These are phyloP conservation scores for Lactarius hengduanensis DNA, from an alignment of 768 basidiomycete species.

Conservation along the genomic window DNA sequence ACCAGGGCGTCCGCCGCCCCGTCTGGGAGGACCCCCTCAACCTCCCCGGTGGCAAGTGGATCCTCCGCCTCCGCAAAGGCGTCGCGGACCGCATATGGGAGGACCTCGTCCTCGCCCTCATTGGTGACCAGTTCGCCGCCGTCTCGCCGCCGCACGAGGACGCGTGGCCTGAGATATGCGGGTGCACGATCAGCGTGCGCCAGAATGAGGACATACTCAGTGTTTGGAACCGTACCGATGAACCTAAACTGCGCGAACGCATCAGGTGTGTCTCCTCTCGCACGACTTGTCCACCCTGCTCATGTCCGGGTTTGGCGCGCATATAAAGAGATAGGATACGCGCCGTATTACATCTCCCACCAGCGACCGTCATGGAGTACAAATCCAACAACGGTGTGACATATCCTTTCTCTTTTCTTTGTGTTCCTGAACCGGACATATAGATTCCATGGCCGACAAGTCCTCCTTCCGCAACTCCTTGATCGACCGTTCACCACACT, in stretches of 20 bases:
- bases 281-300: conserved; percentile 3
- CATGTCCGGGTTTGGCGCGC: conserved; percentile 13
- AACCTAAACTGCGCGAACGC: conserved; percentile 71
- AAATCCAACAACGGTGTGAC: conserved; percentile 84
- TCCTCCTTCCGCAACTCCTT: conserved; percentile 64
- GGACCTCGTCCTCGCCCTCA: conserved; percentile 78
- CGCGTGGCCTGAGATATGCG: conserved; percentile 84
- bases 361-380: conserved; percentile 86
- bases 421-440: conserved; percentile 3
- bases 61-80: conserved; percentile 88
- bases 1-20: conserved; percentile 78
- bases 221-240: conserved; percentile 88
- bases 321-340: conserved; percentile 72
- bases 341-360: conserved; percentile 69
- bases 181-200: conserved; percentile 91
- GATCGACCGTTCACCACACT: conserved; percentile 35
- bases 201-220: conserved; percentile 93
- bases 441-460: conserved; percentile 88
- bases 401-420: not conserved
- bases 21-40: conserved; percentile 97
- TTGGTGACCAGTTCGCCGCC: conserved; percentile 88
- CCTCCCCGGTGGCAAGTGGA: conserved; percentile 89
- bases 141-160: conserved; percentile 47
- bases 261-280: conserved; percentile 60
- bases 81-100: conserved; percentile 91